Evolutionary conservation across 495 filamentous ascomycete genomes (phyloP).

Genomic region (Penicillium longicatenatum): DNA sequence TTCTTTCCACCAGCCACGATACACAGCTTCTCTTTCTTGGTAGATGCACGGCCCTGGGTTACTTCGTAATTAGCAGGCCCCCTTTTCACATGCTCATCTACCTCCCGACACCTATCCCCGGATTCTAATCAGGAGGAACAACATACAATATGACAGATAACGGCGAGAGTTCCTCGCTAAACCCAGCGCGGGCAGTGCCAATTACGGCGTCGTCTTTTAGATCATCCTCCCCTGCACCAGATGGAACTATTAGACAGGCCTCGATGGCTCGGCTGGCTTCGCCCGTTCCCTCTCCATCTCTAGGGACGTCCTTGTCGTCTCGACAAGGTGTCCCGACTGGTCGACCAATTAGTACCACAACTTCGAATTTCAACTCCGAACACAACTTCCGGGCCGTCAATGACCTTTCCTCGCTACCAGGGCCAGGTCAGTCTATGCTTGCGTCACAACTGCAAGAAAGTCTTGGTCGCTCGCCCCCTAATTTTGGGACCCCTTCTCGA

Average conservation of each 20-base stretch:
- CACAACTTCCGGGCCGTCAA: slow-evolving; percentile 40
- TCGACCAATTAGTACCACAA: slow-evolving; percentile 23
- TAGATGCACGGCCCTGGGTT: slow-evolving; percentile 1
- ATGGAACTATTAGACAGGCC: slow-evolving; percentile 56
- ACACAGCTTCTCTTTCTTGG: neutral
- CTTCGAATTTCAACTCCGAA: slow-evolving; percentile 19
- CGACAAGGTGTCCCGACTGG: slow-evolving; percentile 41
- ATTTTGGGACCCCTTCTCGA: slow-evolving; percentile 54
- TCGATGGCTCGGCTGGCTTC: slow-evolving; percentile 74
- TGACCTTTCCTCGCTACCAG: slow-evolving; percentile 50
- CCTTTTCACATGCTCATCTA: slow-evolving; percentile 12
- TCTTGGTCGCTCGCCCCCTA: slow-evolving; percentile 53
- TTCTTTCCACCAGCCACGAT: neutral
- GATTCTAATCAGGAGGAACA: slow-evolving; percentile 10
- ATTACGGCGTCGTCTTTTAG: slow-evolving; percentile 40
- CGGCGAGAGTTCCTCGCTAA: slow-evolving; percentile 40
- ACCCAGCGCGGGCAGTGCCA: slow-evolving; percentile 36
- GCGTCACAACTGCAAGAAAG: slow-evolving; percentile 72
- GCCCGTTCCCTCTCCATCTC: slow-evolving; percentile 58
- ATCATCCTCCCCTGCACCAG: slow-evolving; percentile 44
- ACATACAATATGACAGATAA: slow-evolving; percentile 39
- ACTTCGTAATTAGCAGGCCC: neutral
- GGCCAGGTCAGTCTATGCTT: slow-evolving; percentile 75
- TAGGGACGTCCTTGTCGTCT: slow-evolving; percentile 45
- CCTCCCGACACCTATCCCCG: slow-evolving; percentile 2